Evolutionary conservation across 441 rosid genomes (phyloP).

Genomic region (Euphorbia corollata): DNA sequence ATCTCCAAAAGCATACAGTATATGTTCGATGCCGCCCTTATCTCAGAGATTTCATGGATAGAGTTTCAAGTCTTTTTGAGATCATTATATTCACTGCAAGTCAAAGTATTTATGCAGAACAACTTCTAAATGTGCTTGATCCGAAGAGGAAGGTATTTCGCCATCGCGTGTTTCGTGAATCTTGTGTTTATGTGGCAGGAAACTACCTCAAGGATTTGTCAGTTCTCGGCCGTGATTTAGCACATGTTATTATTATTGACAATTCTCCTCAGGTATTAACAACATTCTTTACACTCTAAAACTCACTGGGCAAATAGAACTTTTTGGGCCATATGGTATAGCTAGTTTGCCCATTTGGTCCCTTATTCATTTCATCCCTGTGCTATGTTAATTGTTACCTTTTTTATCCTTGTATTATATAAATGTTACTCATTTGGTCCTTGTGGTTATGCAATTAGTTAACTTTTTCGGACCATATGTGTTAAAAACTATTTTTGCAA

Average conservation of each 20-base stretch:
- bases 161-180: slow-evolving; percentile 87
- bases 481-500: no score
- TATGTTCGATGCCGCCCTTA: slow-evolving; percentile 91
- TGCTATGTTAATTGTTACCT: no score
- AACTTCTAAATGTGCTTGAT: slow-evolving; percentile 91
- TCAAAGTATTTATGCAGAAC: slow-evolving; percentile 93
- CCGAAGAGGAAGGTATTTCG: slow-evolving; percentile 88
- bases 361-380: no score
- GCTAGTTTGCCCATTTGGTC: no score
- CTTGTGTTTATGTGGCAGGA: slow-evolving; percentile 90
- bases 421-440: no score
- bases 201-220: slow-evolving; percentile 93
- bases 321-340: no score
- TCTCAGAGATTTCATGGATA: slow-evolving; percentile 83
- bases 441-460: no score
- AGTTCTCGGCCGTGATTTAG: slow-evolving; percentile 87
- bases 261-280: slow-evolving; percentile 87
- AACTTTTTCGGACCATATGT: no score
- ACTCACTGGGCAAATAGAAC: no score
- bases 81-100: slow-evolving; percentile 97
- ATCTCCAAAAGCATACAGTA: slow-evolving; percentile 73
- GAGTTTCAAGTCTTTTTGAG: slow-evolving; percentile 77
- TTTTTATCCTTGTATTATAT: no score
- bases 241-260: slow-evolving; percentile 75
- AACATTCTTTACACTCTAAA: no score